Evolutionary conservation across 1,284 basidiomycete genomes (phyloP).

Genomic region (Rhodotorula mucilaginosa): DNA sequence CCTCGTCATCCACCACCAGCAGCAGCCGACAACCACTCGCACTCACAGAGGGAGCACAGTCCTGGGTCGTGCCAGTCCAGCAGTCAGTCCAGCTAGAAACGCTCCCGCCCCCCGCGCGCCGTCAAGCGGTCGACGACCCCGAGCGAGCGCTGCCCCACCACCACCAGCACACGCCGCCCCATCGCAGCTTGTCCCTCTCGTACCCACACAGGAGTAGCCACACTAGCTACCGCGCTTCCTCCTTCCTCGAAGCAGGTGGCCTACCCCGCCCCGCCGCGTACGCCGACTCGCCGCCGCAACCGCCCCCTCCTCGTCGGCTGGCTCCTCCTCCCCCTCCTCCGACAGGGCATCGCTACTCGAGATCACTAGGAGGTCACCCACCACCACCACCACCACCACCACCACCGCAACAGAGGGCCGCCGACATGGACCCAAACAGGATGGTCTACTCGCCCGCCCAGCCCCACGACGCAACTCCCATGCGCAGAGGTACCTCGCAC

Average conservation of each 20-base stretch:
- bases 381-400: no score
- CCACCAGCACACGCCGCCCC: neutral
- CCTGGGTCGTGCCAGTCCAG: conserved; percentile 4
- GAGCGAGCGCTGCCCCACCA: neutral
- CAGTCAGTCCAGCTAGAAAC: neutral
- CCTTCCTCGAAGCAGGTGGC: neutral
- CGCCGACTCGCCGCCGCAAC: neutral
- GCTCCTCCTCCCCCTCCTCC: neutral
- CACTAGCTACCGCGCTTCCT: neutral
- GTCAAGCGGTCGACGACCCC: neutral
- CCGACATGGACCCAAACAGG: neutral
- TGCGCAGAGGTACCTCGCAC: conserved; percentile 23
- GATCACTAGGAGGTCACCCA: neutral
- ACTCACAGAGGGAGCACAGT: neutral
- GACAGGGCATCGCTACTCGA: neutral
- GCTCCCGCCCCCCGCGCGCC: neutral
- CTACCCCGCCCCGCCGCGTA: conserved; percentile 3
- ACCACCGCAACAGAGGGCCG: neutral
- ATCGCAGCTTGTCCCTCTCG: neutral
- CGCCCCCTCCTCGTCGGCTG: neutral
- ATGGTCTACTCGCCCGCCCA: conserved; percentile 26
- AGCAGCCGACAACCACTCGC: neutral
- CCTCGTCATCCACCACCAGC: neutral
- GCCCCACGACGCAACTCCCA: neutral
- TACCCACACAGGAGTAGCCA: neutral